Conservation (phyloP, 305 asterid species). For the Rubia balearica region DNA sequence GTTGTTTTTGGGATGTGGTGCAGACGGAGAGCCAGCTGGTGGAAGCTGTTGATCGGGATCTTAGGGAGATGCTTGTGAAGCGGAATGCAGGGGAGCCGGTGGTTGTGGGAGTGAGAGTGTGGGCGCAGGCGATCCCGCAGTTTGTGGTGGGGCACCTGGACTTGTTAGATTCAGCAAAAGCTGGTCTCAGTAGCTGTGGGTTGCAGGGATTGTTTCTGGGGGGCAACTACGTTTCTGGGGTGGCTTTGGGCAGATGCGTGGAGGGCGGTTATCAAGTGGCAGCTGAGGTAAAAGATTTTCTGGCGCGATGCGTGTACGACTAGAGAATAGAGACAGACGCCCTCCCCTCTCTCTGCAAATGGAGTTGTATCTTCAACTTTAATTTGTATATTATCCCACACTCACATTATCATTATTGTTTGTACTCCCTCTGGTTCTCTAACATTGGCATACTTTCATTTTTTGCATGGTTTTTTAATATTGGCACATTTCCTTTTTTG, state of each 20-base stretch:
- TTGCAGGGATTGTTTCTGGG: constrained; percentile 70
- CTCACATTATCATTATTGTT: too few relatives aligned
- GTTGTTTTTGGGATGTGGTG: background rate
- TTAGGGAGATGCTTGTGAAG: constrained; percentile 80
- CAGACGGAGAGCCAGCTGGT: constrained; percentile 80
- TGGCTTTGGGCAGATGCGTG: constrained; percentile 89
- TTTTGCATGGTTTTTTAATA: too few relatives aligned
- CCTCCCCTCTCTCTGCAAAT: too few relatives aligned
- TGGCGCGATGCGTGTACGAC: constrained; percentile 43
- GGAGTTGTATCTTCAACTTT: too few relatives aligned
- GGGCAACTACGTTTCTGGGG: constrained; percentile 87
- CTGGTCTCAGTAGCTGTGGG: constrained; percentile 51
- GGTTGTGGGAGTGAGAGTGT: constrained; percentile 66
- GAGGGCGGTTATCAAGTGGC: constrained; percentile 88
- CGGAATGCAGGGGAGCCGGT: constrained; percentile 57
- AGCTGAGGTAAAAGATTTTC: constrained; percentile 56
- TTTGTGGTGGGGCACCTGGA: constrained; percentile 83
- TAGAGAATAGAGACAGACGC: background rate
- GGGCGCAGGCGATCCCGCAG: constrained; percentile 97
- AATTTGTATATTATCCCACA: too few relatives aligned
- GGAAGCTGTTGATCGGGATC: constrained; percentile 88
- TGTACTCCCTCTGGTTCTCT: too few relatives aligned
- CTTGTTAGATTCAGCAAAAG: constrained; percentile 47
- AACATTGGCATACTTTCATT: too few relatives aligned
- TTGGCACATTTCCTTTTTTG: too few relatives aligned